Evolutionary conservation across 208 protist species (phyloP), one percentile per base, ranked within the genome.

Genomic region (Crithidia sp.): DNA sequence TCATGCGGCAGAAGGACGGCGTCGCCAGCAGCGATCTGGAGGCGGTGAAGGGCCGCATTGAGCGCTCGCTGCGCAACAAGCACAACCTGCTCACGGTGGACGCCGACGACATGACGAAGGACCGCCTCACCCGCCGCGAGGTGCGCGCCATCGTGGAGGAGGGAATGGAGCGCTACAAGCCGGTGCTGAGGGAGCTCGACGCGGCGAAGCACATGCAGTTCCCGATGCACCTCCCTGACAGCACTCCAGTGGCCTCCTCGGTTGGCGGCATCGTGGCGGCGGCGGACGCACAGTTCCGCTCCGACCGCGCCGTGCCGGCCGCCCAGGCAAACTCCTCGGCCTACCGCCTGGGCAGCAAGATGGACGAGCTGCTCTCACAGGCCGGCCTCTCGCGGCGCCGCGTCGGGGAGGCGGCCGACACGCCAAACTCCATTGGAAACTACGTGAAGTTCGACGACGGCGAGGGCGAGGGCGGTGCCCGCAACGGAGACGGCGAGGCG

Each of bases 111-210:
- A 61, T 79, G 47, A 74, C 69, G 47, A 95, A 92, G 79, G 83
- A 82, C n/a, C 74, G 69, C 47, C 54, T 87, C 36, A 76, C 82
- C 12, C 89, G 93, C 17, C 61, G 75, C 9, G 81, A 95, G 61
- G 91, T 94, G 19, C 84, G 93, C 47, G 57, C 77, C 16, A 82
- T 93, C 12, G 85, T 92, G 3, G 77, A 90, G 47, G 77, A 91
- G 37, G 77, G 88, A 40, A 77, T 97, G 76, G 77, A 82, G 44
- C 92, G 91, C 76, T 97, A 95, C 70, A 91, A 90, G 28, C 81
- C 75, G 4, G 66, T 95, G 7, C 66, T 97, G 43, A 82, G 81
- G 17, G 85, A 94, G 67, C 82, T 92, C 54, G 86, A 84, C 63
- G 77, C 76, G 36, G 56, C 86, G 14, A 89, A 92, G 68, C 87